These are phyloP conservation scores for Platismatia glauca DNA, from an alignment of 495 filamentous ascomycete genomes.

Conservation along the genomic window DNA sequence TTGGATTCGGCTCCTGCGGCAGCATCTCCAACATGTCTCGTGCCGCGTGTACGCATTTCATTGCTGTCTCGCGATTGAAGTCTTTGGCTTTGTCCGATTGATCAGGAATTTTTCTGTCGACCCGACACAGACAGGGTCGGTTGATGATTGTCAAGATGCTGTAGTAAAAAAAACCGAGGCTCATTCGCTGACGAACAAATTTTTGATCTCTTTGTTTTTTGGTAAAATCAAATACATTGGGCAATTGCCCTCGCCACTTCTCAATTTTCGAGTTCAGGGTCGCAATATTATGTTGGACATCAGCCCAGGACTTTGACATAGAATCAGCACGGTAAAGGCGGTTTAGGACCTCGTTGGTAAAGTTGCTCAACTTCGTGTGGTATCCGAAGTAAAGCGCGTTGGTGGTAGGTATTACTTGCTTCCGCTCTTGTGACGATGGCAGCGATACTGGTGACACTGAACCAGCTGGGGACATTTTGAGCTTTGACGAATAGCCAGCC, in stretches of 20 bases:
- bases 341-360: conserved; percentile 47
- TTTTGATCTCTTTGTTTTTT: conserved; percentile 29
- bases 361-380: conserved; percentile 41
- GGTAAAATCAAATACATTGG: conserved; percentile 42
- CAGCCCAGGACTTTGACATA: conserved; percentile 46
- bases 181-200: conserved; percentile 32
- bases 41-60: conserved; percentile 47
- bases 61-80: conserved; percentile 50
- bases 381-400: conserved; percentile 42
- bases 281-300: conserved; percentile 50
- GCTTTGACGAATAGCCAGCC: conserved; percentile 8
- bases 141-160: conserved; percentile 51
- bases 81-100: conserved; percentile 34
- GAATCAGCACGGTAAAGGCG: conserved; percentile 51
- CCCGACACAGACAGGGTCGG: conserved; percentile 55
- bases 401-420: conserved; percentile 31
- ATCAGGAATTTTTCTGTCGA: conserved; percentile 40
- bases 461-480: neutral
- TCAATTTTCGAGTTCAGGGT: conserved; percentile 44
- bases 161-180: conserved; percentile 49
- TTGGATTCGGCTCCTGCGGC: conserved; percentile 37
- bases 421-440: conserved; percentile 23
- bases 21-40: conserved; percentile 45
- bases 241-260: conserved; percentile 46
- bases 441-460: conserved; percentile 15